Evolutionary conservation across 2,329 filamentous ascomycete species (phyloP).

Genomic region (Bertia moriformis): DNA sequence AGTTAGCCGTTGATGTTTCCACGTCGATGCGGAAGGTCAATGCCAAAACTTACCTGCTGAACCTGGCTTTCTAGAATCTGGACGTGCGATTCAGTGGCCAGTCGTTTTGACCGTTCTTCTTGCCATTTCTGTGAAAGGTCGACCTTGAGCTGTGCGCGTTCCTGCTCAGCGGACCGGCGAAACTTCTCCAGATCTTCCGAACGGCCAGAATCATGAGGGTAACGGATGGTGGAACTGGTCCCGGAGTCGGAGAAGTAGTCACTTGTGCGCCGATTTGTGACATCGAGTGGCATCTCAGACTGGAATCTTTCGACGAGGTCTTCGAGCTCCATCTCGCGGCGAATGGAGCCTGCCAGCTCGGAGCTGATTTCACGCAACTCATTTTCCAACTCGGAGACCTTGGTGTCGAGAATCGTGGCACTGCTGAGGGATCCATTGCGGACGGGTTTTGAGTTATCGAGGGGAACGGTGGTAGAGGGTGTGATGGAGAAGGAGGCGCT

Average conservation of each 20-base stretch:
- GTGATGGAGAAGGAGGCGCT: background rate
- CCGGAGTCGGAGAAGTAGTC: constrained; percentile 60
- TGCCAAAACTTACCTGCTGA: constrained; percentile 23
- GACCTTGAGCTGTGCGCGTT: constrained; percentile 45
- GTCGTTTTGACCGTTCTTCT: constrained; percentile 42
- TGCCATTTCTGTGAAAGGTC: constrained; percentile 47
- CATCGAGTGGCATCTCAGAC: constrained; percentile 24
- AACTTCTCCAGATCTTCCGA: constrained; percentile 38
- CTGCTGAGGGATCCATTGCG: background rate
- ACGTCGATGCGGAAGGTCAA: constrained; percentile 9
- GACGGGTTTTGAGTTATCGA: background rate
- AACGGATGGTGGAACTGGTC: constrained; percentile 12
- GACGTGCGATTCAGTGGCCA: constrained; percentile 45
- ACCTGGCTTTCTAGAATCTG: constrained; percentile 45
- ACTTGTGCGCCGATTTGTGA: constrained; percentile 38
- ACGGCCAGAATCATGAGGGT: background rate
- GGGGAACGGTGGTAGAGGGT: background rate
- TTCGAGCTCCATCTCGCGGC: constrained; percentile 54
- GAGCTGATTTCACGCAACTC: constrained; percentile 51
- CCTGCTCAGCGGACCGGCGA: constrained; percentile 46
- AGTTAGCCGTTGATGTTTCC: no score
- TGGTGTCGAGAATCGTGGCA: background rate
- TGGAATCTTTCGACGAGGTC: constrained; percentile 51
- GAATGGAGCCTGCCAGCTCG: constrained; percentile 51
- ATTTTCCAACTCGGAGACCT: constrained; percentile 29